Conservation (phyloP, 139 green algal genomes). For the Chlamydomonas sp. region DNA sequence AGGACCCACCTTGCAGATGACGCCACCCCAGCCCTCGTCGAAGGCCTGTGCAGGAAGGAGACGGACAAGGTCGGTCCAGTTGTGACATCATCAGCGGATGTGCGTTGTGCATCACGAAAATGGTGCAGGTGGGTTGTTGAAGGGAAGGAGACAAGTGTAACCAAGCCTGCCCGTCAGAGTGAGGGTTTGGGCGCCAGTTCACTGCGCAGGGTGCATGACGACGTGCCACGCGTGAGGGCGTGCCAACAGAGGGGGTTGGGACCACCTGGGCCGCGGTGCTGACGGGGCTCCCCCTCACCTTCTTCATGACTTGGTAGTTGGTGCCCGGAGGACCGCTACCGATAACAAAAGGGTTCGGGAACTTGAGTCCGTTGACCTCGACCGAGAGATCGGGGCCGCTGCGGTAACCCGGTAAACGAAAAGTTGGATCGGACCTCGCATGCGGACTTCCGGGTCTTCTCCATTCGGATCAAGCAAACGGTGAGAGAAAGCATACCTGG, state of each 20-base stretch:
- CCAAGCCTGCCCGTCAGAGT: no score
- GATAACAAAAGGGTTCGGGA: slow-evolving; percentile 99
- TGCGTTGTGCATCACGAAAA: not conserved
- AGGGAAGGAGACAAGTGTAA: no score
- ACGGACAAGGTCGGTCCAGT: not conserved
- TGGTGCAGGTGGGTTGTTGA: no score
- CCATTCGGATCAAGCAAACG: no score
- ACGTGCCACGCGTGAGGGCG: slow-evolving; percentile 2
- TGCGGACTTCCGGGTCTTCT: no score
- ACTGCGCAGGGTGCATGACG: slow-evolving; percentile 3
- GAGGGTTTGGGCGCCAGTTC: not conserved
- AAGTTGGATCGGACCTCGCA: no score
- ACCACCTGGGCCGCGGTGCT: not conserved
- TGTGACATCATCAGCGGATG: not conserved
- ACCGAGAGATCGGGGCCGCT: slow-evolving; percentile 23
- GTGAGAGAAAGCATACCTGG: not conserved
- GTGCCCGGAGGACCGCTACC: slow-evolving; percentile 89
- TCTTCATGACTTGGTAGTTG: slow-evolving; percentile 84
- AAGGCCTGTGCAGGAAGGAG: slow-evolving; percentile 76
- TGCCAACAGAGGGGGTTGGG: not conserved
- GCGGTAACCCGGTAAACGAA: not conserved
- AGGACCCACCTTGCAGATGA: slow-evolving; percentile 96
- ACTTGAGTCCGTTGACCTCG: slow-evolving; percentile 87
- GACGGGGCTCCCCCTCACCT: not conserved
- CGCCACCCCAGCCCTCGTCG: slow-evolving; percentile 97